Base-by-base conservation (phyloP, 257 asterid genomes). In the Coffea eugenioides region DNA sequence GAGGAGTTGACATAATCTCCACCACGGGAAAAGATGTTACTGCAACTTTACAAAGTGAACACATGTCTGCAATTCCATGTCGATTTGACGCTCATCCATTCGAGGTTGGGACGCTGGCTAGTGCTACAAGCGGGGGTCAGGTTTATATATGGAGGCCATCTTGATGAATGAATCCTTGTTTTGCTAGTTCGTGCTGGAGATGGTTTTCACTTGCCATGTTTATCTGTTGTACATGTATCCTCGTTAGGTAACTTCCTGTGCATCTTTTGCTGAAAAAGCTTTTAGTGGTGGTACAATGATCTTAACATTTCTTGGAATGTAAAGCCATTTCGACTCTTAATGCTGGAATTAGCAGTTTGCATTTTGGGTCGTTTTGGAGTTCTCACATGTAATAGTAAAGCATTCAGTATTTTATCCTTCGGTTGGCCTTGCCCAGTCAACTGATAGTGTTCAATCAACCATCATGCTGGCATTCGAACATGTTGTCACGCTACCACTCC, bases 121-220 rank as follows among this genome's bases (percentile, higher is more conserved):
- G 92, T 70, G 96, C 94, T 34, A 91, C 96, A 14, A 84, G 91
- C 41, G 96, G 97, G 25, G 97, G 98, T 54, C 94, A 90, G 88
- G 93, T 93, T 76, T 95, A 91, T 80, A 83, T 92, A 43, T 91
- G 98, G 99, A 86, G 54, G 43, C 72, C 68, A 81, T 78, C 52
- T 43, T 65, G 71, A 39, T 48, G 61, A 71, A 71, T 36, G 2
- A n/a, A 71, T 45, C 21, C 59, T 46, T 54, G 27, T 69, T 15
- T 21, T 18, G 56, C 39, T 23, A 59, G 46, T 76, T 51, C 59
- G 5, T 31, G 56, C 34, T 21, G 64, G 74, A 66, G 41, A 21
- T 73, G 61, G 69, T 79, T 48, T 78, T 78, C 49, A 71, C 25
- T 23, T 36, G 6, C 66, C 59, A 51, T 52, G 36, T 11, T 66